Evolutionary conservation across 305 asterid genomes (phyloP).

Genomic region (Solanum aculeatissimum): DNA sequence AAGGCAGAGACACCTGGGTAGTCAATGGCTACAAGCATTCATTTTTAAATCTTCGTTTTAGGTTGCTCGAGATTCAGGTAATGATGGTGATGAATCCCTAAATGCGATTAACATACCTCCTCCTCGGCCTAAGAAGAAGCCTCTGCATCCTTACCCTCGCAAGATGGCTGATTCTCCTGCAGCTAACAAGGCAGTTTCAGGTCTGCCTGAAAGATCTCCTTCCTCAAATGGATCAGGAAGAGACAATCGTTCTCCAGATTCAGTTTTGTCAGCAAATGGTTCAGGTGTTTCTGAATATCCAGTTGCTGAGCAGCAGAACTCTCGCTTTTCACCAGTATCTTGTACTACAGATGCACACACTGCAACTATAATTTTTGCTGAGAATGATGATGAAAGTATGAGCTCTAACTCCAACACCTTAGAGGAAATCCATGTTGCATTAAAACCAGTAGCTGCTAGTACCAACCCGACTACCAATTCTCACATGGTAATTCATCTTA

Average conservation of each 20-base stretch:
- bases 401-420: constrained; percentile 19
- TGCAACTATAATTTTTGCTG: constrained; percentile 12
- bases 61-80: constrained; percentile 52
- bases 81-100: constrained; percentile 30
- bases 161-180: constrained; percentile 26
- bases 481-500: constrained; percentile 12
- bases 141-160: constrained; percentile 79
- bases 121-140: constrained; percentile 92
- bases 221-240: constrained; percentile 14
- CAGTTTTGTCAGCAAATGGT: constrained; percentile 43
- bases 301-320: constrained; percentile 26
- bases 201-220: constrained; percentile 18
- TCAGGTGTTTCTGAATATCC: constrained; percentile 32
- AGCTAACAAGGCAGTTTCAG: constrained; percentile 7
- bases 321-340: constrained; percentile 41
- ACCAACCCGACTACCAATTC: constrained; percentile 8
- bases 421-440: constrained; percentile 15
- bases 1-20: neutral
- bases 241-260: constrained; percentile 57
- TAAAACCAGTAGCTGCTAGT: constrained; percentile 13
- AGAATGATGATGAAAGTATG: constrained; percentile 29
- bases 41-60: neutral
- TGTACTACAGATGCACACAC: constrained; percentile 37
- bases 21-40: neutral
- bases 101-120: constrained; percentile 66